These are phyloP conservation scores for Capsicum pubescens DNA, from an alignment of 257 asterid genomes.

Conservation along the genomic window DNA sequence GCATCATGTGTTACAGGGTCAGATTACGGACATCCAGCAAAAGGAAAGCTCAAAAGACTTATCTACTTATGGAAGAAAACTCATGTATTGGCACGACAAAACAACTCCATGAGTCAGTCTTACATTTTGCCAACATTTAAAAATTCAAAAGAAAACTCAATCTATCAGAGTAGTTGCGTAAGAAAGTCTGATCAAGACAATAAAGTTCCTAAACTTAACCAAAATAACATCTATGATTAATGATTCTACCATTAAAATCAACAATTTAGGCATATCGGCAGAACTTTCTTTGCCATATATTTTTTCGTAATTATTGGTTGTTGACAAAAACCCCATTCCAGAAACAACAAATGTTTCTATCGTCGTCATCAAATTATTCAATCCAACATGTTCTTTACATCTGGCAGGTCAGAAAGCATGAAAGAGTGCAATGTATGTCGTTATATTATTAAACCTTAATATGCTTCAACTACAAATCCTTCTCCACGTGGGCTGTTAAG, in stretches of 20 bases:
- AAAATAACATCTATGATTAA: not conserved
- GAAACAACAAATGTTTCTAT: conserved; percentile 2
- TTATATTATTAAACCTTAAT: not conserved
- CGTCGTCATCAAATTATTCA: conserved; percentile 9
- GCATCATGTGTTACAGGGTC: not conserved
- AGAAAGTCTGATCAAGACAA: not conserved
- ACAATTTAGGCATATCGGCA: not conserved
- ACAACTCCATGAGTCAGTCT: not conserved
- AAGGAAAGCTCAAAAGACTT: not conserved
- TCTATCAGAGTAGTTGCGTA: not conserved
- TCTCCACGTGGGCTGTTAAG: not conserved
- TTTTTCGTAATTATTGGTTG: not conserved
- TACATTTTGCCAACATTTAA: not conserved
- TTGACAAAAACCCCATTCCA: not conserved
- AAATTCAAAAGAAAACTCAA: not conserved
- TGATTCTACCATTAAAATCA: not conserved
- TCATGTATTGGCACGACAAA: not conserved
- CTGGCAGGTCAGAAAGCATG: conserved; percentile 1
- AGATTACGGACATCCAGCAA: conserved; percentile 9
- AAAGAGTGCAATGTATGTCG: not conserved
- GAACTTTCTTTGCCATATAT: not conserved
- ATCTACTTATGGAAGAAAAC: not conserved
- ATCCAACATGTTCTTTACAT: not conserved
- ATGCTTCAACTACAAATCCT: not conserved
- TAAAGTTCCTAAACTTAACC: not conserved